phyloP scores from a whole-genome alignment of 2,329 filamentous ascomycete species.

The Dactylellina leptospora region DNA sequence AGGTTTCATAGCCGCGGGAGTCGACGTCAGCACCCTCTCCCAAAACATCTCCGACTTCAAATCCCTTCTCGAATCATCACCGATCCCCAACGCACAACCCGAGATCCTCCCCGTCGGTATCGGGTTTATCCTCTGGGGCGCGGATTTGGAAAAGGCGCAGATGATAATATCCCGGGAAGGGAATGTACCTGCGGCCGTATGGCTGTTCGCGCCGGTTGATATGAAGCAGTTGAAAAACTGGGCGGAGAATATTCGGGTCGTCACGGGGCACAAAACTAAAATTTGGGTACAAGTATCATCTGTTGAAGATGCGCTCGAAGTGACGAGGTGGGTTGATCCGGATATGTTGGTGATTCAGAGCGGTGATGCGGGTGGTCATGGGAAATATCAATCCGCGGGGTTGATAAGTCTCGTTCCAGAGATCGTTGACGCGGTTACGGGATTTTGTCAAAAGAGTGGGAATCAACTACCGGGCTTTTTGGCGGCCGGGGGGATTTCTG shows the following conservation, averaged over 20 bases:
- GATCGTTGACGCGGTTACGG: constrained; percentile 57
- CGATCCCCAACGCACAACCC: constrained; percentile 31
- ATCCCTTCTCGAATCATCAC: constrained; percentile 54
- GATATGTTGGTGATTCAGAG: constrained; percentile 61
- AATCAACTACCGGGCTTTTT: constrained; percentile 38
- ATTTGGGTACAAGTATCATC: constrained; percentile 59
- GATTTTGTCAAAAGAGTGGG: constrained; percentile 1
- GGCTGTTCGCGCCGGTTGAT: constrained; percentile 63
- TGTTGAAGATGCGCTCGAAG: constrained; percentile 57
- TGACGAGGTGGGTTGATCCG: constrained; percentile 55
- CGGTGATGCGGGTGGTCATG: constrained; percentile 60
- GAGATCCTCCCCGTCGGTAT: constrained; percentile 63
- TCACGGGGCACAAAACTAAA: constrained; percentile 19
- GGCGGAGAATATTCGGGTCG: constrained; percentile 56
- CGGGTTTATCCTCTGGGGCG: constrained; percentile 64
- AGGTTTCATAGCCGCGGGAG: constrained; percentile 57
- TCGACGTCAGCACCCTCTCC: constrained; percentile 61
- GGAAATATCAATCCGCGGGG: constrained; percentile 57
- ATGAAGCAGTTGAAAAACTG: constrained; percentile 57
- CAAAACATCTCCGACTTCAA: constrained; percentile 58
- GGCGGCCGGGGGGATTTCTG: constrained; percentile 60
- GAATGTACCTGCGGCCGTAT: constrained; percentile 61
- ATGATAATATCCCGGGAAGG: constrained; percentile 16
- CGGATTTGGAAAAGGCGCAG: constrained; percentile 59
- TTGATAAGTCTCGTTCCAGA: constrained; percentile 60